Percentiles rank a stretch among this genome's conserved stretches.
These are phyloP conservation scores for Melampsora abietis-canadensis DNA, from an alignment of 1,284 basidiomycete species.

Conservation along the genomic window DNA sequence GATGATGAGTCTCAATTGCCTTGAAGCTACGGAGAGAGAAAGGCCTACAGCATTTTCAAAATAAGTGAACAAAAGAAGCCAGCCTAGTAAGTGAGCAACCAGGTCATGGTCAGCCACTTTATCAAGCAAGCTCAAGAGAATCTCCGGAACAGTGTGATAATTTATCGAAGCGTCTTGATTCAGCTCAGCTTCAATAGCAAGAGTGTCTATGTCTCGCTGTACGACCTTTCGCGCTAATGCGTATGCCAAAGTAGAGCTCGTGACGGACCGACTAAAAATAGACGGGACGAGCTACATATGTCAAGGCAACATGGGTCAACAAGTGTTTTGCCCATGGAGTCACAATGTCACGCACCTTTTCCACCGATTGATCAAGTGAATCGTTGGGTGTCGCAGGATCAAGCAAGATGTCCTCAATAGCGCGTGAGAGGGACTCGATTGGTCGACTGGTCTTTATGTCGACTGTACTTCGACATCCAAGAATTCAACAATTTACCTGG, in stretches of 20 bases:
- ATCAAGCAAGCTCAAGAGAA: conserved; percentile 65
- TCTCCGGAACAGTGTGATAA: conserved; percentile 61
- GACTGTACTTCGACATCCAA: conserved; percentile 48
- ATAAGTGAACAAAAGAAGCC: conserved; percentile 84
- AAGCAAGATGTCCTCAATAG: conserved; percentile 36
- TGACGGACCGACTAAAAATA: conserved; percentile 63
- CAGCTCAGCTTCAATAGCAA: conserved; percentile 80
- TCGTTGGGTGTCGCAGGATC: conserved; percentile 54
- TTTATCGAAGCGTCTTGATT: conserved; percentile 59
- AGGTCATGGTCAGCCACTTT: conserved; percentile 56
- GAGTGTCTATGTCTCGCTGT: conserved; percentile 66
- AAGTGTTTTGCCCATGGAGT: conserved; percentile 13
- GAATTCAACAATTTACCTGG: background rate
- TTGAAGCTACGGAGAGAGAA: background rate
- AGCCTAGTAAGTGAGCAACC: conserved; percentile 58
- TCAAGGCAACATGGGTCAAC: conserved; percentile 8
- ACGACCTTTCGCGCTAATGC: conserved; percentile 65
- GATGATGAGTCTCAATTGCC: too few species aligned
- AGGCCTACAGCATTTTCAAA: conserved; percentile 74
- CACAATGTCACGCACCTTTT: conserved; percentile 58
- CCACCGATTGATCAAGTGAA: conserved; percentile 64
- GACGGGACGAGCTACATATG: conserved; percentile 67
- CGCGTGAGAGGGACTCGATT: background rate
- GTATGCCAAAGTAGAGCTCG: conserved; percentile 70
- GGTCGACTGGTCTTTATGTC: conserved; percentile 22